These are phyloP conservation scores for Globisporangium lucens DNA, from an alignment of 352 stramenopile genomes.

Conservation along the genomic window DNA sequence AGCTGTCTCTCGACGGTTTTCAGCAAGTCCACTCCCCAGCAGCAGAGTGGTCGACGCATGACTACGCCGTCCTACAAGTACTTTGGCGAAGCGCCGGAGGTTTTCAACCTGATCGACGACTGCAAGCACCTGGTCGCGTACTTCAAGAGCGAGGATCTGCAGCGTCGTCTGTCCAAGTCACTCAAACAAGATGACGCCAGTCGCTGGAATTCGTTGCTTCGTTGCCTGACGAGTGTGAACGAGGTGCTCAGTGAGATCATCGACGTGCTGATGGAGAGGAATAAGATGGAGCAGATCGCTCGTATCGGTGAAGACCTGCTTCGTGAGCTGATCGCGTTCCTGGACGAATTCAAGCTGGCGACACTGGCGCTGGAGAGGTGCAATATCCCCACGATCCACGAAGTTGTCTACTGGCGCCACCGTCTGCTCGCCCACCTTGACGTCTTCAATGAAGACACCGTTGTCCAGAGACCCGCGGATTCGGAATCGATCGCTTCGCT, in stretches of 20 bases:
- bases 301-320: background rate
- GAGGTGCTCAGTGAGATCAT: constrained; percentile 3
- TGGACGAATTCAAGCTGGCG: background rate
- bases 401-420: constrained; percentile 7
- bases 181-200: background rate
- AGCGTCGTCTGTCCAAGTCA: background rate
- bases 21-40: background rate
- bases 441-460: background rate
- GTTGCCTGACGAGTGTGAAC: background rate
- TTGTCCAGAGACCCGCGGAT: background rate
- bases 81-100: background rate
- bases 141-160: background rate
- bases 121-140: background rate
- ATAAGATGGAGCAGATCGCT: background rate
- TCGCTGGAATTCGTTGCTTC: background rate
- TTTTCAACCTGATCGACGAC: constrained; percentile 7
- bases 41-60: background rate
- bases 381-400: constrained; percentile 1
- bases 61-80: background rate
- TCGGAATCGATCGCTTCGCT: constrained; percentile 1
- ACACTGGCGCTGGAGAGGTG: background rate
- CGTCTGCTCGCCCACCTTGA: constrained; percentile 1
- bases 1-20: background rate
- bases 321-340: background rate
- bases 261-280: background rate